Conservation (phyloP, 2,329 filamentous ascomycete genomes). For the Rutstroemia sp. region DNA sequence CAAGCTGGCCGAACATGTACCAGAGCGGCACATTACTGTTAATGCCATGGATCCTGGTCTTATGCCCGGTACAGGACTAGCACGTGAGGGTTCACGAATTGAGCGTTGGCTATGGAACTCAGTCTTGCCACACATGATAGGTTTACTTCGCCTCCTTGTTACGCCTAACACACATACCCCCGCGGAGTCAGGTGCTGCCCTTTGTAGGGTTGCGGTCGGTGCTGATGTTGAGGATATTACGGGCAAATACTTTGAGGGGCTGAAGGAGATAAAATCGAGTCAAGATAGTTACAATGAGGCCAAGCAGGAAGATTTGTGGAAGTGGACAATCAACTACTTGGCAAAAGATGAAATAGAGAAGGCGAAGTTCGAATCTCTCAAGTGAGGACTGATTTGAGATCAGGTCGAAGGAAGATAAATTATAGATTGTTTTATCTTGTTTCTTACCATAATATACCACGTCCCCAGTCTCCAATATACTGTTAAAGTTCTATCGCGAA, state of each 20-base stretch:
- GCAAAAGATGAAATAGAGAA: slow-evolving; percentile 11
- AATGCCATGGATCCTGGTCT: slow-evolving; percentile 40
- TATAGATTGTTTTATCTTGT: not conserved
- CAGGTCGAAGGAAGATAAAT: not conserved
- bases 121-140: slow-evolving; percentile 32
- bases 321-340: slow-evolving; percentile 37
- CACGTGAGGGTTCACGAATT: slow-evolving; percentile 27
- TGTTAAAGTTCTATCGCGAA: not conserved
- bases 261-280: slow-evolving; percentile 34
- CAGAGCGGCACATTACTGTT: slow-evolving; percentile 31
- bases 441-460: not conserved
- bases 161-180: slow-evolving; percentile 33
- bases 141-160: slow-evolving; percentile 31
- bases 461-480: not conserved
- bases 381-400: not conserved
- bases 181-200: slow-evolving; percentile 33
- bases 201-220: slow-evolving; percentile 36
- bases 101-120: slow-evolving; percentile 30
- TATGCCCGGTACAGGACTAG: slow-evolving; percentile 40
- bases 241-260: slow-evolving; percentile 39
- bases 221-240: slow-evolving; percentile 29
- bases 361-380: slow-evolving; percentile 3
- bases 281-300: slow-evolving; percentile 35
- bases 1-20: slow-evolving; percentile 26
- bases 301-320: slow-evolving; percentile 43